Conservation (phyloP, 2,329 filamentous ascomycete genomes). For the Pseudocercospora eumusae region DNA sequence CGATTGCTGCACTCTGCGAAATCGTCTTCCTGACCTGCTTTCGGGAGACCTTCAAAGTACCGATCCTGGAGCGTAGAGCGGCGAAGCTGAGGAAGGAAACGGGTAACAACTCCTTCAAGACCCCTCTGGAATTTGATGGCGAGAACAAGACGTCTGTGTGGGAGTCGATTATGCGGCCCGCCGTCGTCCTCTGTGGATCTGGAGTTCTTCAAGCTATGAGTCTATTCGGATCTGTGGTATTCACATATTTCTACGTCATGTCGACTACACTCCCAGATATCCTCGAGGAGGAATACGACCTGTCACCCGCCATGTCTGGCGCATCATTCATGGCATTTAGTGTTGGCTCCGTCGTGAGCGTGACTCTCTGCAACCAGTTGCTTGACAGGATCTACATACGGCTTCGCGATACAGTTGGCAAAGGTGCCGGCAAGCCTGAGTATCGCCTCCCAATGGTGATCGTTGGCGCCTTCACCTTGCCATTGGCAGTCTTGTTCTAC, state of each 20-base stretch:
- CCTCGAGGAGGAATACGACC: constrained; percentile 44
- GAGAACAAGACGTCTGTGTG: constrained; percentile 31
- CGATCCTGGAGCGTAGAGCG: constrained; percentile 54
- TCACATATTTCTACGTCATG: constrained; percentile 51
- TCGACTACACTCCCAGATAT: constrained; percentile 50
- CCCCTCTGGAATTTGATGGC: constrained; percentile 24
- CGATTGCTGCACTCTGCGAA: constrained; percentile 53
- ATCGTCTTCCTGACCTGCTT: constrained; percentile 54
- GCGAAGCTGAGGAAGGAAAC: constrained; percentile 31
- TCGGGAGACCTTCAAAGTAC: constrained; percentile 63
- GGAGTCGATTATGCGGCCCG: constrained; percentile 46
- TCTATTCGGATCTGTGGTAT: constrained; percentile 46
- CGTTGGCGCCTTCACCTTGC: constrained; percentile 54
- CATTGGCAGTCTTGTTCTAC: constrained; percentile 58
- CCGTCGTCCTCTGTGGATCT: constrained; percentile 50
- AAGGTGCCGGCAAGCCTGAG: constrained; percentile 52
- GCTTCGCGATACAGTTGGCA: constrained; percentile 33
- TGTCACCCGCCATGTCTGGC: constrained; percentile 56
- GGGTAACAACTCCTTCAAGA: constrained; percentile 21
- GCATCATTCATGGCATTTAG: constrained; percentile 59
- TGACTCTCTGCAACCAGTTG: constrained; percentile 40
- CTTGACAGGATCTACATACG: constrained; percentile 43
- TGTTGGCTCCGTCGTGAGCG: constrained; percentile 44
- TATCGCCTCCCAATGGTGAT: constrained; percentile 63
- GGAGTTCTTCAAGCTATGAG: constrained; percentile 57